Conservation (phyloP, 345 rosid genomes). For the Eucalyptus cladocalyx region DNA sequence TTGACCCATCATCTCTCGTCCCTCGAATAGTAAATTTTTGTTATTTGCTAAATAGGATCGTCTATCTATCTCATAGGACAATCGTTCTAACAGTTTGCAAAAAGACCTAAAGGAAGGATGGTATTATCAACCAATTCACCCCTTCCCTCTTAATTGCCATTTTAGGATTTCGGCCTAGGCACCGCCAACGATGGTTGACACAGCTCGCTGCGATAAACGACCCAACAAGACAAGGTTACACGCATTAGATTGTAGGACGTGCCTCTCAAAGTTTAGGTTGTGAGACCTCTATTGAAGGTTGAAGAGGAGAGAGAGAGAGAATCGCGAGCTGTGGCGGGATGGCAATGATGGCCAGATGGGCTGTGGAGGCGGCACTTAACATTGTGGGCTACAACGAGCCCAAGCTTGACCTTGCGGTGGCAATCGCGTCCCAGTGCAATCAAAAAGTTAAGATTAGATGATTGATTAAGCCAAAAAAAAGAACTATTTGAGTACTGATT, state of each 20-base stretch:
- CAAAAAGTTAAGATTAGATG: background rate
- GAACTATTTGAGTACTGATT: background rate
- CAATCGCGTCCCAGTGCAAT: background rate
- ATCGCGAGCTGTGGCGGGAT: background rate
- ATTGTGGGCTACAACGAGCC: background rate
- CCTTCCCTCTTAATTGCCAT: background rate
- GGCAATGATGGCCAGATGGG: background rate
- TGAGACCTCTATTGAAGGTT: background rate
- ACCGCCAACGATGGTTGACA: background rate
- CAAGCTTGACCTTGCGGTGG: background rate
- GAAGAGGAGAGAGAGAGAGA: background rate
- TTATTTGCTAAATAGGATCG: background rate
- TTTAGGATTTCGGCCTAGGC: background rate
- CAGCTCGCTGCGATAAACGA: background rate
- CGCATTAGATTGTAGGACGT: background rate
- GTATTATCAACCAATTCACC: background rate
- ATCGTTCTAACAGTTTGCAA: background rate
- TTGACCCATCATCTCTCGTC: background rate
- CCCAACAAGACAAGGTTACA: background rate
- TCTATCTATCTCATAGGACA: background rate
- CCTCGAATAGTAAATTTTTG: background rate
- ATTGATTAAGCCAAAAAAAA: background rate
- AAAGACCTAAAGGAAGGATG: background rate
- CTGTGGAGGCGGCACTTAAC: background rate
- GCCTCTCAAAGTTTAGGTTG: background rate